Percentiles rank a stretch among this genome's conserved stretches.
Conservation (phyloP, 1,139 yeast genomes). For the Debaryomycetaceae sp. region DNA sequence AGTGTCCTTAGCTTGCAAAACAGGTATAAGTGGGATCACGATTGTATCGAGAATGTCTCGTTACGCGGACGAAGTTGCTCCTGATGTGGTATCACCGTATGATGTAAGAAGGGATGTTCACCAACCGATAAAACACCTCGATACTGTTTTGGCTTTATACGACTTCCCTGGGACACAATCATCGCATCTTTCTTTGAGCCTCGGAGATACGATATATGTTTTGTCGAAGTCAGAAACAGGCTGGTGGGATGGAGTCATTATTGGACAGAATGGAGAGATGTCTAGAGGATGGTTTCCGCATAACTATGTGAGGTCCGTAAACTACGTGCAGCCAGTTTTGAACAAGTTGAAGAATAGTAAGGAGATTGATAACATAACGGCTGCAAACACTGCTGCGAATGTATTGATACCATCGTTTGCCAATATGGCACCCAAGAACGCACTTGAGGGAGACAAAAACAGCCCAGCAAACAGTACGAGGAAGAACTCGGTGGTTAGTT, state of each 20-base stretch:
- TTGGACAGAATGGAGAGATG: conserved; percentile 38
- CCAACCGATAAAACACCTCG: conserved; percentile 36
- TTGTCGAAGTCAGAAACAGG: conserved; percentile 52
- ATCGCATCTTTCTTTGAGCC: conserved; percentile 41
- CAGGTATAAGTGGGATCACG: no score
- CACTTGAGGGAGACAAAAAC: conserved; percentile 29
- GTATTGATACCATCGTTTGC: conserved; percentile 46
- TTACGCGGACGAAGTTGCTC: conserved; percentile 34
- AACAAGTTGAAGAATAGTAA: conserved; percentile 37
- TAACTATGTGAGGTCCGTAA: conserved; percentile 48
- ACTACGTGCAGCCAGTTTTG: conserved; percentile 45
- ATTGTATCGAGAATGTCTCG: conserved; percentile 8
- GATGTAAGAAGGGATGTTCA: conserved; percentile 17
- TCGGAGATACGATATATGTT: conserved; percentile 53
- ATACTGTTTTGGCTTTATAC: conserved; percentile 51
- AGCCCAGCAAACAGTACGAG: conserved; percentile 33
- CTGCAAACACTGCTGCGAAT: conserved; percentile 51
- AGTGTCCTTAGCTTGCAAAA: no score
- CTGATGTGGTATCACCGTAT: conserved; percentile 35
- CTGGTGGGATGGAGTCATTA: conserved; percentile 76
- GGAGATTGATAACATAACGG: conserved; percentile 44
- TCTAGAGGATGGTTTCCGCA: conserved; percentile 78
- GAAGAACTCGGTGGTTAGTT: conserved; percentile 47
- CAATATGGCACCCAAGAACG: conserved; percentile 34
- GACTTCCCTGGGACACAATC: conserved; percentile 49